Percentiles rank a stretch among this genome's conserved stretches.
These are phyloP conservation scores for Theobroma cacao DNA, from an alignment of 345 rosid genomes.

Conservation along the genomic window DNA sequence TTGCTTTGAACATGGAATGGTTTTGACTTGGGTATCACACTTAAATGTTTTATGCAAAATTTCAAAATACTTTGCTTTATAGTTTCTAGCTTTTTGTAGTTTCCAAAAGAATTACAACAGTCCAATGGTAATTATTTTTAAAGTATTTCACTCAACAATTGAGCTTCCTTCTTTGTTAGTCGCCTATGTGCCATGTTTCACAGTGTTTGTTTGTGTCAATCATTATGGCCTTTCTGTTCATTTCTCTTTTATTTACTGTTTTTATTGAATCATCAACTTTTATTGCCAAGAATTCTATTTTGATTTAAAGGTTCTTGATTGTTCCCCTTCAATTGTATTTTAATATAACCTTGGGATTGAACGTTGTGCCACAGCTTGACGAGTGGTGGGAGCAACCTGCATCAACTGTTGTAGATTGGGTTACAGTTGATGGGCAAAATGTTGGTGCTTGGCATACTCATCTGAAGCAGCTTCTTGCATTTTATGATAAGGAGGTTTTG, in stretches of 20 bases:
- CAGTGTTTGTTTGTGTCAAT: neutral
- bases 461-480: constrained; percentile 85
- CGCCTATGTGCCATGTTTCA: neutral
- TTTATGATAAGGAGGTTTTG: constrained; percentile 66
- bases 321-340: neutral
- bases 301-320: neutral
- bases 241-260: neutral
- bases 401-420: constrained; percentile 87
- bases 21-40: neutral
- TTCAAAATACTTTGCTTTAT: neutral
- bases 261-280: neutral
- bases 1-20: neutral
- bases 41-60: neutral
- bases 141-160: neutral
- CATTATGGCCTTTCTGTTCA: neutral
- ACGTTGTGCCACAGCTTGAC: constrained; percentile 54
- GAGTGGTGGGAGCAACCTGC: constrained; percentile 99
- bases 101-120: too few species aligned
- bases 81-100: neutral
- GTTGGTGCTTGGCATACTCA: constrained; percentile 91
- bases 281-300: neutral
- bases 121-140: neutral
- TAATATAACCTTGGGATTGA: neutral
- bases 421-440: constrained; percentile 73
- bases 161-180: neutral